Evolutionary conservation across 2,329 filamentous ascomycete genomes (phyloP), one percentile per base, ranked within the genome.

Genomic region (Ascochyta pisi): DNA sequence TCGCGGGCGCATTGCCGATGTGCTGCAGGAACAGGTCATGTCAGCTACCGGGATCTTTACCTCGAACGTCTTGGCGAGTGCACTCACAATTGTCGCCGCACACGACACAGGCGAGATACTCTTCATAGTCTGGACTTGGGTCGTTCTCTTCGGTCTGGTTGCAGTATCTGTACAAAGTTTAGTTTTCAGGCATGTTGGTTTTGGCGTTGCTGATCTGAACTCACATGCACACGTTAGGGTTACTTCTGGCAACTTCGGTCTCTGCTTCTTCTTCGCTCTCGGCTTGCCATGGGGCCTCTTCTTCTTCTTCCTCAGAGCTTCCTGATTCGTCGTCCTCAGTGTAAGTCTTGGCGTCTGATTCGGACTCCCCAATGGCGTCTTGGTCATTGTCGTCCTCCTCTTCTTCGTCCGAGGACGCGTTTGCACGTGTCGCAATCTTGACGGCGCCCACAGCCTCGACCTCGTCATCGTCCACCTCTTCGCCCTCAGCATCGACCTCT

Each of bases 1-100:
- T 89, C 85, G 71, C 89, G 87, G 55, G 92, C 93, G 78, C 94
- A 97, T 83, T 95, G 89, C 75, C 89, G 88, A 81, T 98, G 94
- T 70, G 92, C 94, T 96, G 80, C 73, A 80, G 73, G 71, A 69
- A 77, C 75, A 77, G 75, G 76, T 80, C 77, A 79, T 80, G 70
- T 73, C 71, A 76, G 73, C 61, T 54, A 34, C 84, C 68, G 82
- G 56, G 61, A 61, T 58, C 37, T 50, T 54, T 78, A 34, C 33
- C 27, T 59, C 69, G 64, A 50, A 61, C 58, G 53, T 56, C 58
- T 39, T 26, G 37, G 34, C 40, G 33, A 54, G 41, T 64, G 42
- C 53, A 85, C 90, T 77, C 81, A 96, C 92, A 88, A 76, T 92
- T 90, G 71, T 94, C 90, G 63, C 88, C 88, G 76, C 94, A 98